Evolutionary conservation across 2,329 filamentous ascomycete genomes (phyloP).

Genomic region (Hortaea werneckii): DNA sequence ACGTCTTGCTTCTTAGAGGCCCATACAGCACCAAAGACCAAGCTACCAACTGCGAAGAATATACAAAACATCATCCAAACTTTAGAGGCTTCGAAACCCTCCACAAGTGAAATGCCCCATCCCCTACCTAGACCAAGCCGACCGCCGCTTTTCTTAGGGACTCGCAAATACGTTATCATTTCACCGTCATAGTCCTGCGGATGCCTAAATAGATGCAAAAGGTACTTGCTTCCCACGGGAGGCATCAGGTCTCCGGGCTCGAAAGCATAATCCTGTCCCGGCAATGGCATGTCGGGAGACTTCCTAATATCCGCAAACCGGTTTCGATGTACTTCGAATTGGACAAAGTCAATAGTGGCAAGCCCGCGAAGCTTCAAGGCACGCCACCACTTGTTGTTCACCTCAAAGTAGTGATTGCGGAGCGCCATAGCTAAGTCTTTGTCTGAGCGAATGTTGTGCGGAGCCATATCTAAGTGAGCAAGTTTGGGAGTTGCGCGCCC

Average conservation of each 20-base stretch:
- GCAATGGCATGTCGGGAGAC: slow-evolving; percentile 27
- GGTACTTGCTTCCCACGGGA: slow-evolving; percentile 29
- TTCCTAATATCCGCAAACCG: slow-evolving; percentile 31
- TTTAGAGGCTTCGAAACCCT: slow-evolving; percentile 24
- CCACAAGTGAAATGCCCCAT: slow-evolving; percentile 31
- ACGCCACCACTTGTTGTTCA: slow-evolving; percentile 25
- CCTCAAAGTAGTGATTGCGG: slow-evolving; percentile 24
- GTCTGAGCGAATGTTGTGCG: slow-evolving; percentile 24
- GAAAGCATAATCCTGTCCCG: slow-evolving; percentile 22
- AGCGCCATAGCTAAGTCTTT: slow-evolving; percentile 25
- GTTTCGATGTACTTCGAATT: slow-evolving; percentile 28
- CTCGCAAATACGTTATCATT: slow-evolving; percentile 26
- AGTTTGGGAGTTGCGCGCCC: slow-evolving; percentile 28
- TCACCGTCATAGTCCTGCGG: slow-evolving; percentile 31
- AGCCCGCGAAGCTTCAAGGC: slow-evolving; percentile 26
- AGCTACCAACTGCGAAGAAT: slow-evolving; percentile 24
- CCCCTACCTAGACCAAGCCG: slow-evolving; percentile 27
- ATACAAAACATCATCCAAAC: slow-evolving; percentile 25
- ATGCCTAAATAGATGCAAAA: slow-evolving; percentile 31
- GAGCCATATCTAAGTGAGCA: slow-evolving; percentile 28
- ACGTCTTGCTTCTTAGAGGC: slow-evolving; percentile 23
- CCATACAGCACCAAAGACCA: slow-evolving; percentile 28
- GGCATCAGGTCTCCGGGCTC: slow-evolving; percentile 29
- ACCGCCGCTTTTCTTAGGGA: slow-evolving; percentile 23
- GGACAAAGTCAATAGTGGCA: slow-evolving; percentile 29